Base-by-base conservation (phyloP, 208 protist species). In the Leishmania braziliensis region DNA sequence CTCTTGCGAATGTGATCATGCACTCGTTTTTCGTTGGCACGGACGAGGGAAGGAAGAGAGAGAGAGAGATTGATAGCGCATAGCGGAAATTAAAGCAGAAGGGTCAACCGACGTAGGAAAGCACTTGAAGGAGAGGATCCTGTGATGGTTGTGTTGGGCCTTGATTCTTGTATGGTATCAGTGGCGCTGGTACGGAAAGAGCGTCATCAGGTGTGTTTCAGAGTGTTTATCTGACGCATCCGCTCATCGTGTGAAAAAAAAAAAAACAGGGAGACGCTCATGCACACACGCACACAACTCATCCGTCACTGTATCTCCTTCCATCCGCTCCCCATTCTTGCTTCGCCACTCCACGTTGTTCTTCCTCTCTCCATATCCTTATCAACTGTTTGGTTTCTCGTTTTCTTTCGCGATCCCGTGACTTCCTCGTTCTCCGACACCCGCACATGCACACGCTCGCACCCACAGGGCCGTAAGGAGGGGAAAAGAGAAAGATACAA, bases 291-390 rank as follows among this genome's bases (percentile, higher is more conserved):
- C 36, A 79, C 12, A 33, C 58, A 50, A 70, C 36, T 36, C 18
- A 20, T 77, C 58, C 58, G 26, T 63, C 58, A 46, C 43, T 46
- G 43, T 0, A 46, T 46, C 3, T n/a, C 20, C 10, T 65, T 68
- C 66, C 33, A 18, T 54, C 56, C 46, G 12, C 14, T 77, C 46
- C 69, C n/a, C 29, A 70, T 65, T 54, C 50, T 79, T 75, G 12
- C 65, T 75, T 70, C 54, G 70, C 6, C 62, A 2, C 56, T 70
- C 58, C 39, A 56, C 78, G 51, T n/a, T 46, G 63, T 5, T 36
- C n/a, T 63, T 14, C 39, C 62, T 39, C 26, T 68, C 29, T 68
- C 26, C 62, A 20, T 14, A 23, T 8, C 3, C 29, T 20, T 29
- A 20, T 39, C 12, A 16, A 18, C 20, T 68, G 14, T 68, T 6